A percentile compares a stretch with the other conserved stretches of the same genome.
Conservation (phyloP, 2,329 filamentous ascomycete species). For the Clarireedia homoeocarpa region DNA sequence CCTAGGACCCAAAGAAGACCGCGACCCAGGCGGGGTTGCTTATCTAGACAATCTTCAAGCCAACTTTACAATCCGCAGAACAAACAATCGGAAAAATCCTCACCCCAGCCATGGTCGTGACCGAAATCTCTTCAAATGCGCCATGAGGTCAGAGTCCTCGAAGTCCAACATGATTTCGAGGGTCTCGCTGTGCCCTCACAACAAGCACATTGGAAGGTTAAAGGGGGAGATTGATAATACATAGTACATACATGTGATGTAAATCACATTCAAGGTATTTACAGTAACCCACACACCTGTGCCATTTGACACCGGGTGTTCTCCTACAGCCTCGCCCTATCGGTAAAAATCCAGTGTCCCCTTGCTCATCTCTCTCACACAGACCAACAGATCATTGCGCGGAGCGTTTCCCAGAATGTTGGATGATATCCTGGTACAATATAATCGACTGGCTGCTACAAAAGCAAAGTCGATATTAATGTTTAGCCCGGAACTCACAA, state of each 20-base stretch:
- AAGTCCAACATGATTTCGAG: background rate
- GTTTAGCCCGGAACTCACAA: background rate
- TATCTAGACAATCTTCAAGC: background rate
- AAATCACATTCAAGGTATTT: background rate
- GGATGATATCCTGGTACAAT: background rate
- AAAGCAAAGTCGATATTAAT: background rate
- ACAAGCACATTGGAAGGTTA: background rate
- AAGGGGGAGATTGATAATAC: too few species aligned
- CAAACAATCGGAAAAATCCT: background rate
- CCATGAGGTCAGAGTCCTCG: background rate
- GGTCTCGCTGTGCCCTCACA: background rate
- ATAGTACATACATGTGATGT: background rate
- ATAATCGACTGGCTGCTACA: background rate
- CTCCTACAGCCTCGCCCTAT: background rate
- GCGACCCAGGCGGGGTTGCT: background rate
- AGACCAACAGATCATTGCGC: slow-evolving; percentile 1
- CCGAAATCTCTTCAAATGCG: background rate
- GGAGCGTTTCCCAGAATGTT: background rate
- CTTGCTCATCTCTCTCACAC: background rate
- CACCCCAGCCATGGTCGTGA: background rate
- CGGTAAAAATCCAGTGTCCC: background rate
- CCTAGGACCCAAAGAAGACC: background rate
- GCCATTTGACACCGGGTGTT: background rate
- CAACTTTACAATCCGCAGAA: background rate
- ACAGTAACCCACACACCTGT: background rate